Percentiles rank a stretch among this genome's conserved stretches.
Conservation (phyloP, 176 grass and related monocot species). For the Carex kokanica region DNA sequence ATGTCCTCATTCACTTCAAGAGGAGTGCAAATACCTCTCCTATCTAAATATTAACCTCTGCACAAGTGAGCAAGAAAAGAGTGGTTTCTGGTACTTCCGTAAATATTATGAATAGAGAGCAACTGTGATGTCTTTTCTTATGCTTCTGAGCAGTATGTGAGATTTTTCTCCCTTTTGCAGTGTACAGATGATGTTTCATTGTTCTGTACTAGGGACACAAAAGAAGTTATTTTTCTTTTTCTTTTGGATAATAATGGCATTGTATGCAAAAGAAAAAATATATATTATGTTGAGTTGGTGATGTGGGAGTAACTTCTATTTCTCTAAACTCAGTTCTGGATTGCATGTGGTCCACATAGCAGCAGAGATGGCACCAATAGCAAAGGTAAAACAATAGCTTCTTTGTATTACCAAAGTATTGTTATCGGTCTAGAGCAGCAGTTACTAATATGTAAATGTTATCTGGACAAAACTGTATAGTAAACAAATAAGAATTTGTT, state of each 20-base stretch:
- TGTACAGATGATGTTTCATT: background rate
- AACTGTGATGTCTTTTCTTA: background rate
- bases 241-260: slow-evolving; percentile 10
- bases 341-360: slow-evolving; percentile 92
- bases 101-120: background rate
- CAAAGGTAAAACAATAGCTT: slow-evolving; percentile 52
- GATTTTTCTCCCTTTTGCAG: slow-evolving; percentile 11
- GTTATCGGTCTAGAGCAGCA: background rate
- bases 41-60: background rate
- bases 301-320: slow-evolving; percentile 18
- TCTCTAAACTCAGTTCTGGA: slow-evolving; percentile 51
- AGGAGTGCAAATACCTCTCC: background rate
- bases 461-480: background rate
- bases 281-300: slow-evolving; percentile 1
- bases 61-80: background rate
- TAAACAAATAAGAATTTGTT: slow-evolving; percentile 10
- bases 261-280: background rate
- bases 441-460: slow-evolving; percentile 8
- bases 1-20: background rate
- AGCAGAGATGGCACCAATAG: slow-evolving; percentile 97
- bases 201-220: background rate
- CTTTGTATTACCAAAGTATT: slow-evolving; percentile 10
- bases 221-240: slow-evolving; percentile 17
- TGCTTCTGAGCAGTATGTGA: background rate
- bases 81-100: background rate